phyloP scores from a whole-genome alignment of 2,329 filamentous ascomycete genomes.

The Escovopsis sp. region DNA sequence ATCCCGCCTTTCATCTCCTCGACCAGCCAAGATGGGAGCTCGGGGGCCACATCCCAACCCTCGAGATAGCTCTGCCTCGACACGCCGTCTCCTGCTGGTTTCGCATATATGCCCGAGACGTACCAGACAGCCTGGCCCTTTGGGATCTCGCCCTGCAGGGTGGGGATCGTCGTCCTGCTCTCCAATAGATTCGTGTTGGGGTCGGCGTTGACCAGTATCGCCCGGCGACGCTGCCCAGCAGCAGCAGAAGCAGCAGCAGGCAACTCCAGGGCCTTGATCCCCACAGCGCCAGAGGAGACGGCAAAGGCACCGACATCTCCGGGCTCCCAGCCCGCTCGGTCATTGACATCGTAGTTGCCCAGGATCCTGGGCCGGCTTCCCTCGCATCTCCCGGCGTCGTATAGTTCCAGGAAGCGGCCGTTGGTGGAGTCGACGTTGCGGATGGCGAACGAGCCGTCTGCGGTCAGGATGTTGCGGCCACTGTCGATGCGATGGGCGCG shows the following conservation, averaged over 20 bases:
- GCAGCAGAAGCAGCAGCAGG: no score
- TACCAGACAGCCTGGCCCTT: constrained; percentile 48
- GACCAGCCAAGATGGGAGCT: constrained; percentile 44
- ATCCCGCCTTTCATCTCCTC: constrained; percentile 26
- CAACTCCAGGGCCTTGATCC: constrained; percentile 40
- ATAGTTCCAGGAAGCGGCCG: constrained; percentile 34
- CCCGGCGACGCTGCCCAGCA: constrained; percentile 30
- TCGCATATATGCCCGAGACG: constrained; percentile 51
- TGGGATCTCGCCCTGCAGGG: constrained; percentile 45
- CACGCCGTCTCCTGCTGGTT: constrained; percentile 23
- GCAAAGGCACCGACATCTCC: constrained; percentile 39
- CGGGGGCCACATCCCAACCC: constrained; percentile 44
- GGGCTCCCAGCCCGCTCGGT: constrained; percentile 35
- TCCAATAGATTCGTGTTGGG: constrained; percentile 67
- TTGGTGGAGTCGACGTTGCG: constrained; percentile 33
- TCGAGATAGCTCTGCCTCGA: constrained; percentile 37
- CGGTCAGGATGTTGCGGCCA: constrained; percentile 48
- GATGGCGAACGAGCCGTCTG: constrained; percentile 62
- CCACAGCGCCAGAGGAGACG: constrained; percentile 39
- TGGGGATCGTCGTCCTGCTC: constrained; percentile 55
- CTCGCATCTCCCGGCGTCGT: constrained; percentile 29
- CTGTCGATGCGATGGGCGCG: constrained; percentile 46
- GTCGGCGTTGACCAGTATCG: constrained; percentile 58
- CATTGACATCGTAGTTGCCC: constrained; percentile 43
- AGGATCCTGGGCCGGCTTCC: constrained; percentile 40